Conservation (phyloP, 192 early-diverging fungal species). For the Lobulomyces angularis region DNA sequence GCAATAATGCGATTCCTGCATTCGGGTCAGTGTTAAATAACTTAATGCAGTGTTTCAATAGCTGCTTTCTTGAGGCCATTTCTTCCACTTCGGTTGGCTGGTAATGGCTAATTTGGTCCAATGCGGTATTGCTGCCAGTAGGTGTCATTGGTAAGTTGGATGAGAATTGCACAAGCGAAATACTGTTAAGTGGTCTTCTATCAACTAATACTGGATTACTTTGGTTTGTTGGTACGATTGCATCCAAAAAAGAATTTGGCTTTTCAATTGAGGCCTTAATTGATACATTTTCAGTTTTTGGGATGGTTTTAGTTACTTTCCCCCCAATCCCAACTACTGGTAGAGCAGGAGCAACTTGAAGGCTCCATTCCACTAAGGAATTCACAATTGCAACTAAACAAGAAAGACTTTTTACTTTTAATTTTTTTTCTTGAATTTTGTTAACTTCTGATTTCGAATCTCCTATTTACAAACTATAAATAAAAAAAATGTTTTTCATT, state of each 20-base stretch:
- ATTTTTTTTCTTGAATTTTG: conserved; percentile 25
- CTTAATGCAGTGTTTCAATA: conserved; percentile 23
- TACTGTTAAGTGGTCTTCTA: conserved; percentile 26
- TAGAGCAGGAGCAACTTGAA: conserved; percentile 24
- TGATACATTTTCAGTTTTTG: too few relatives aligned
- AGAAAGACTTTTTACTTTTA: conserved; percentile 22
- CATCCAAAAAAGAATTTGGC: too few relatives aligned
- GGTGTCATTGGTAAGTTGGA: conserved; percentile 1
- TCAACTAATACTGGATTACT: conserved; percentile 25
- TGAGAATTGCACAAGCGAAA: conserved; percentile 22
- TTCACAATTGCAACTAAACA: conserved; percentile 36
- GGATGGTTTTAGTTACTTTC: too few relatives aligned
- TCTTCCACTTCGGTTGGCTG: conserved; percentile 21
- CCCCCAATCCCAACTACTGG: too few relatives aligned
- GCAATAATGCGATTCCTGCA: conserved; percentile 35
- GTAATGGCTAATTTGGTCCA: conserved; percentile 4
- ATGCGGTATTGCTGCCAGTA: conserved; percentile 1
- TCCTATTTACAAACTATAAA: too few relatives aligned
- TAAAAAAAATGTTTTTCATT: too few relatives aligned
- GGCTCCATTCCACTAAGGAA: conserved; percentile 38
- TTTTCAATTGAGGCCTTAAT: too few relatives aligned
- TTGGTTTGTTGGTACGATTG: conserved; percentile 10
- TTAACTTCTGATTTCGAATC: conserved; percentile 22
- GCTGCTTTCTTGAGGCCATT: conserved; percentile 32
- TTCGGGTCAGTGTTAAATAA: conserved; percentile 40